Percentiles rank a stretch among this genome's conserved stretches.
Conservation (phyloP, 371 early-diverging fungal species). For the Funneliformis caledonium region DNA sequence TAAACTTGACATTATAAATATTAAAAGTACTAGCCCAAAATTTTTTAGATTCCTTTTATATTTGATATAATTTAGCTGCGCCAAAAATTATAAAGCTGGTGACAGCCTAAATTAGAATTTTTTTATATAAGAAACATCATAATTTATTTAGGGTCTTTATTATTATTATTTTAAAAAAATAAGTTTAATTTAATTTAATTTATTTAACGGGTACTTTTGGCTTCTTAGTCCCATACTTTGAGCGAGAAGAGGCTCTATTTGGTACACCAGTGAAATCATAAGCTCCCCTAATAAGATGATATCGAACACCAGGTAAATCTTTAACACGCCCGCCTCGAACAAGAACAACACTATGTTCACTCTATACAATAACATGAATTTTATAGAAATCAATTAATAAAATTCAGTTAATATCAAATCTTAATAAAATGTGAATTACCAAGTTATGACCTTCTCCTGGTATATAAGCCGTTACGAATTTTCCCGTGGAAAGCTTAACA, state of each 20-base stretch:
- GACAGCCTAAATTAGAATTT: too few relatives aligned
- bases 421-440: slow-evolving; percentile 1
- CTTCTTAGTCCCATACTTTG: slow-evolving; percentile 94
- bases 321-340: slow-evolving; percentile 94
- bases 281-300: slow-evolving; percentile 92
- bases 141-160: not conserved
- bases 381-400: not conserved
- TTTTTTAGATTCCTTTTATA: not conserved
- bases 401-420: not conserved
- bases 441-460: slow-evolving; percentile 97
- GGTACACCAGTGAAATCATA: slow-evolving; percentile 95
- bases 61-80: not conserved
- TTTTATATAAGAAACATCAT: not conserved
- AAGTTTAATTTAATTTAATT: not conserved
- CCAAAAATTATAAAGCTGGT: not conserved
- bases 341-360: slow-evolving; percentile 94
- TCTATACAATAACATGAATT: slow-evolving; percentile 57
- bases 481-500: slow-evolving; percentile 87
- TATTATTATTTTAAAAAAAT: not conserved
- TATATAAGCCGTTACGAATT: slow-evolving; percentile 91
- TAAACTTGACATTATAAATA: not conserved
- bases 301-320: slow-evolving; percentile 97
- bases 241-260: slow-evolving; percentile 80
- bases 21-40: not conserved
- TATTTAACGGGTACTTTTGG: slow-evolving; percentile 46